phyloP scores from a whole-genome alignment of 768 basidiomycete genomes.

The Boletus vermiculosoides region DNA sequence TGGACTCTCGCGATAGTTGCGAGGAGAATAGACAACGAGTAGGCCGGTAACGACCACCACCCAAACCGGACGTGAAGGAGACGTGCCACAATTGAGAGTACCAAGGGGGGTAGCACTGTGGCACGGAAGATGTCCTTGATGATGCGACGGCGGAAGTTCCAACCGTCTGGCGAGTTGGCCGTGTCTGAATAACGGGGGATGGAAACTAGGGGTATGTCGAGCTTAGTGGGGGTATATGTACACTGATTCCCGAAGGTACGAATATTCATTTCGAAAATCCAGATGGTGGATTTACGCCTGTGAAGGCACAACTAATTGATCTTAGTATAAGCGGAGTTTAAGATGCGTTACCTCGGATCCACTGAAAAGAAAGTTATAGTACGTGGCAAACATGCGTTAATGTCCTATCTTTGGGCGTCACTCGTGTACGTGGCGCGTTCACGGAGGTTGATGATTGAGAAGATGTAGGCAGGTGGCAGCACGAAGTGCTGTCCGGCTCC shows the following conservation, averaged over 20 bases:
- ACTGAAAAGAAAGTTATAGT: not conserved
- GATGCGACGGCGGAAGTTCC: constrained; percentile 50
- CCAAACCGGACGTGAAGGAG: constrained; percentile 35
- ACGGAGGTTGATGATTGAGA: no score
- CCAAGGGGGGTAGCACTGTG: constrained; percentile 41
- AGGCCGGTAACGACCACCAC: constrained; percentile 35
- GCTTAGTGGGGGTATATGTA: constrained; percentile 12
- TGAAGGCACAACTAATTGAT: constrained; percentile 12
- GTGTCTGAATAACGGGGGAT: not conserved
- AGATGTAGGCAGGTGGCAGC: no score
- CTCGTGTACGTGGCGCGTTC: no score
- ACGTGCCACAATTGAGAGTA: constrained; percentile 33
- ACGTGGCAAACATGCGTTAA: not conserved
- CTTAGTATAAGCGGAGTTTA: constrained; percentile 14
- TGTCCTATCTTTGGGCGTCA: no score
- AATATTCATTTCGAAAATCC: constrained; percentile 12
- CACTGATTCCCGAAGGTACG: not conserved
- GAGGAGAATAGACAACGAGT: constrained; percentile 41
- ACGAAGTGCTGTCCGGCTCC: no score
- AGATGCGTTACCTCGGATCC: not conserved
- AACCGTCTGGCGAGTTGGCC: not conserved
- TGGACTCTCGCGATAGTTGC: constrained; percentile 39
- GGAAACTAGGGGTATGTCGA: constrained; percentile 3
- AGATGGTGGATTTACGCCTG: constrained; percentile 8
- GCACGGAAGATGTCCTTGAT: constrained; percentile 44